phyloP scores from a whole-genome alignment of 1,284 basidiomycete genomes.

The Cryptococcus wingfieldii region DNA sequence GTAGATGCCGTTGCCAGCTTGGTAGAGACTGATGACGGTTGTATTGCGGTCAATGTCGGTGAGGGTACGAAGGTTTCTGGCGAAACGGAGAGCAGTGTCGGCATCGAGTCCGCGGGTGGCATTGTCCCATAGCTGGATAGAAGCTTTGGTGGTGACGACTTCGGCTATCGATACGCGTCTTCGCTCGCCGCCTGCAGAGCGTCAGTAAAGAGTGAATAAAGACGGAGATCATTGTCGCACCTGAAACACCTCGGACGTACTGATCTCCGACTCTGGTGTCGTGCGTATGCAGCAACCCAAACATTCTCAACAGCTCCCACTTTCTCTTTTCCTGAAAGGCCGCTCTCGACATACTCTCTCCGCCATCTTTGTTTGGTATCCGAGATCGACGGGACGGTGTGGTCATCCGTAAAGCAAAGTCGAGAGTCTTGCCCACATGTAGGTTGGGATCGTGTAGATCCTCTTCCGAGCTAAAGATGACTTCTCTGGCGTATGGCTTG shows the following conservation, averaged over 20 bases:
- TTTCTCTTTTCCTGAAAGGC: conserved; percentile 52
- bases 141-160: conserved; percentile 58
- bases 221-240: conserved; percentile 31
- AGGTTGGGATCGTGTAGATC: conserved; percentile 42
- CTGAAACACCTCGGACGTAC: conserved; percentile 68
- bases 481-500: conserved; percentile 18
- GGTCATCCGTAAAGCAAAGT: conserved; percentile 40
- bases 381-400: conserved; percentile 25
- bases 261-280: conserved; percentile 76
- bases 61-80: conserved; percentile 65
- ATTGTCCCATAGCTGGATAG: conserved; percentile 64
- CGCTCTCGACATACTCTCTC: conserved; percentile 47
- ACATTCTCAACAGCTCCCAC: conserved; percentile 60
- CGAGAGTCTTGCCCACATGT: conserved; percentile 39
- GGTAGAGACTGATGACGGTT: conserved; percentile 78
- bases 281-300: conserved; percentile 68
- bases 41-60: conserved; percentile 71
- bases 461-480: conserved; percentile 43
- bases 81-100: conserved; percentile 75
- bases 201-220: not conserved
- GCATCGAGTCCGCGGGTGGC: conserved; percentile 64
- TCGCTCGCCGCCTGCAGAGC: conserved; percentile 53
- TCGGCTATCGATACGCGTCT: conserved; percentile 71
- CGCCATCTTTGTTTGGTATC: conserved; percentile 19
- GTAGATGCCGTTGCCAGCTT: conserved; percentile 62